Percentiles rank a stretch among this genome's conserved stretches.
Conservation (phyloP, 2,329 filamentous ascomycete genomes). For the Dothistroma pini region DNA sequence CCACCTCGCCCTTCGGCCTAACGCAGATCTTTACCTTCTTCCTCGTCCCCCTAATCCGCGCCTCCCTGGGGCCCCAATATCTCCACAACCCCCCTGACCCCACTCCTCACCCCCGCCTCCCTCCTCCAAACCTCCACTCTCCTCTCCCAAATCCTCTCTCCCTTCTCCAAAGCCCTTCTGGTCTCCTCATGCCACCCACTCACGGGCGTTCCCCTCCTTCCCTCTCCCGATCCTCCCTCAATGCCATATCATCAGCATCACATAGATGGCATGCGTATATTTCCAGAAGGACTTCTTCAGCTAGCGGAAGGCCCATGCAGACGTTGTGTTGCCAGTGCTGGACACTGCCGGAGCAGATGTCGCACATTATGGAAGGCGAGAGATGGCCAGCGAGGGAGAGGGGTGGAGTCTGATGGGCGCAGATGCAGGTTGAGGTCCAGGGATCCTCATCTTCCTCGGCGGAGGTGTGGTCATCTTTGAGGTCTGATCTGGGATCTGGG, state of each 20-base stretch:
- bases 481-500: neutral
- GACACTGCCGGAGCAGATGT: constrained; percentile 60
- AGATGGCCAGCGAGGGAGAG: constrained; percentile 68
- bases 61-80: neutral
- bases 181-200: constrained; percentile 73
- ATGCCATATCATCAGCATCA: constrained; percentile 34
- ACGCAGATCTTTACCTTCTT: neutral
- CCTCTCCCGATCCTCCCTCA: constrained; percentile 34
- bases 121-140: neutral
- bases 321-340: constrained; percentile 93
- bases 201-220: neutral
- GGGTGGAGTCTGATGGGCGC: constrained; percentile 61
- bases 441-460: neutral
- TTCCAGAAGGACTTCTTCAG: constrained; percentile 60
- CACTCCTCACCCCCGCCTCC: neutral
- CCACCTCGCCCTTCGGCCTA: neutral
- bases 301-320: constrained; percentile 79
- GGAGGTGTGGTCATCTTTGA: neutral
- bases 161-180: constrained; percentile 68
- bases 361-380: constrained; percentile 89
- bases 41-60: neutral
- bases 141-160: constrained; percentile 76
- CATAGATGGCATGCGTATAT: constrained; percentile 89
- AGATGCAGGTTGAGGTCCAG: constrained; percentile 60
- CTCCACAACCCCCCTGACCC: neutral